Evolutionary conservation across 768 basidiomycete genomes (phyloP), one percentile per base, ranked within the genome.

Genomic region (Epithele typhae): DNA sequence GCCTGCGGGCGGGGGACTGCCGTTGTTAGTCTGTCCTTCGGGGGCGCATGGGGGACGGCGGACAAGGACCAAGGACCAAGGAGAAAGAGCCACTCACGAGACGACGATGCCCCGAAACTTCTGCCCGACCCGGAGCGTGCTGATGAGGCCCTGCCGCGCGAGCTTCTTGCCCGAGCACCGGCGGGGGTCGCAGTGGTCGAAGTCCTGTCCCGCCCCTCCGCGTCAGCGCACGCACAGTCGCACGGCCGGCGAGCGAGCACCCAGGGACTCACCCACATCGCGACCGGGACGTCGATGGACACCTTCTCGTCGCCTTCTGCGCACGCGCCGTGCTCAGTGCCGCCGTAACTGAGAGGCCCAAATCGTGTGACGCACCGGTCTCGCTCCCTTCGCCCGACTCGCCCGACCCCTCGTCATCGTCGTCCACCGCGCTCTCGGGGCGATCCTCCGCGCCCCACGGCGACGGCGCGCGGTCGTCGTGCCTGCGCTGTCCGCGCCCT

Each of bases 141-240:
- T 82, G 62, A 97, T 87, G 19, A 99, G 68, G 2, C 90, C 88
- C 15, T 92, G 75, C 8, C 96, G 73, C 3, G 90, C 74, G 5
- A 99, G 79, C 62, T 90, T 94, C 72, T 96, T 97, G 3, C 96
- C 96, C 4, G 81, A 83, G 56, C 85, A 88, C 44, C 81, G 71
- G 38, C 84, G 83, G 0, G 95, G 94, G 64, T 99, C 95, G 61
- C 96, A 99, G 63, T 99, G 96, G 62, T 89, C 86, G 67, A 99
- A 97, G 62, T 99, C 95, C 93, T 95, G 46, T 5, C 6, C 19
- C 41, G 25, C 32, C 3, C 7, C 19, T 33, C 36, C 40, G 27
- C 27, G 27, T 30, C 14, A 7, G 27, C n/a, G n/a, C n/a, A n/a
- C n/a, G n/a, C n/a, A n/a, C n/a, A n/a, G n/a, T n/a, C n/a, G n/a